Conservation (phyloP, 805 yeast species). For the Candida dajiaensis region DNA sequence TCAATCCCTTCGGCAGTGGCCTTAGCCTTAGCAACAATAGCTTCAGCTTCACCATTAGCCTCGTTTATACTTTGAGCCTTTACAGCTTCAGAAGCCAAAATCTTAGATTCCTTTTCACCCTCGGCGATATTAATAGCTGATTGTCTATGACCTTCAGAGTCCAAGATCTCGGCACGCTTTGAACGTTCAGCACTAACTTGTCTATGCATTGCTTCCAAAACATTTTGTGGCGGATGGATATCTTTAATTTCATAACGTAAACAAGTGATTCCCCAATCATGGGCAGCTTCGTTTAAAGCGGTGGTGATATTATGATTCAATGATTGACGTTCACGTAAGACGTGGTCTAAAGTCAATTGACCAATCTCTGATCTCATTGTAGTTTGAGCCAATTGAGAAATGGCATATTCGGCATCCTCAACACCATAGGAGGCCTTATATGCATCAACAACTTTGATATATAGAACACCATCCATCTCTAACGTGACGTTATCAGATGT, state of each 20-base stretch:
- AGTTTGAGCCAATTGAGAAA: constrained; percentile 81
- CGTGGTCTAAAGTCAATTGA: constrained; percentile 72
- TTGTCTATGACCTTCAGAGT: constrained; percentile 79
- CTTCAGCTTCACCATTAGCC: constrained; percentile 73
- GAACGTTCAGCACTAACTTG: constrained; percentile 85
- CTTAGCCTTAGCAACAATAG: constrained; percentile 54
- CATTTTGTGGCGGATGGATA: constrained; percentile 81
- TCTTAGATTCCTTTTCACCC: constrained; percentile 66
- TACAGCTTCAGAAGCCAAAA: constrained; percentile 70
- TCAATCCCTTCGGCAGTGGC: constrained; percentile 73
- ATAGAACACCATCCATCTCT: constrained; percentile 80
- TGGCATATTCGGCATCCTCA: constrained; percentile 82
- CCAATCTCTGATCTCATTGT: constrained; percentile 91
- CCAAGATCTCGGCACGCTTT: constrained; percentile 81
- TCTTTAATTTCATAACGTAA: constrained; percentile 83
- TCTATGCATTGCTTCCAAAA: constrained; percentile 85
- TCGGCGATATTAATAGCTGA: constrained; percentile 78
- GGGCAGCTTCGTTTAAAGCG: constrained; percentile 81
- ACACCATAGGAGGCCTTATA: constrained; percentile 85
- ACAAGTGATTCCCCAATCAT: constrained; percentile 81
- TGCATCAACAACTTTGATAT: constrained; percentile 72
- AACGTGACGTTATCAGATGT: constrained; percentile 81
- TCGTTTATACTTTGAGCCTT: constrained; percentile 55
- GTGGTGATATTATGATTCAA: constrained; percentile 67
- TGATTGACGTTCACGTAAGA: constrained; percentile 67